Evolutionary conservation across 441 rosid genomes (phyloP), one percentile per base, ranked within the genome.

Genomic region (Croton laevigatus): DNA sequence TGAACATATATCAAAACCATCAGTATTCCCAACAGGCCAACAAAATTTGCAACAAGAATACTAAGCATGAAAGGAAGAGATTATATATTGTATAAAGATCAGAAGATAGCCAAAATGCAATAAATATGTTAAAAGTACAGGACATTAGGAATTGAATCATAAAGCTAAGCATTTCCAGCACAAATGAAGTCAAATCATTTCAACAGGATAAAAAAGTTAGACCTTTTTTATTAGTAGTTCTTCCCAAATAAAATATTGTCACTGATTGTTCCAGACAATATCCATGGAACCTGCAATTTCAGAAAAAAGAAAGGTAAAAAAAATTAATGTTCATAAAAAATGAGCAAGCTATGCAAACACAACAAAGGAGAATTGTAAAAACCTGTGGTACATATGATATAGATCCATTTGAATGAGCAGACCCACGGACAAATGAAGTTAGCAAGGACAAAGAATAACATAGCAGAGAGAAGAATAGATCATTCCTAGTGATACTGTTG

Each of bases 11-110:
- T 91, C 81, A 95, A 81, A 71, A 95, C 89, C 62, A 88, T 71
- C 67, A 86, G 88, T 79, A 91, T 86, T 69, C 99, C 99, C 81
- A 95, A 69, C 79, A 95, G 86, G 72, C 96, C 95, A 63, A 93
- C 98, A 83, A 91, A 89, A 80, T 91, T 88, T 74, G 99, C 99
- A 34, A 95, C 85, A 71, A 95, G 95, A 78, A 93, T 93, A 84
- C 93, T 95, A 81, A 95, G 90, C 51, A 95, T 89, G 75, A 95
- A 95, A 32, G 99, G 99, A 66, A 95, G 99, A 70, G 99, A 85
- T 95, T 98, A 74, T 93, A 98, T 66, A 95, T 93, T 42, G 94
- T 91, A 79, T 91, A 95, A 38, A 93, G 88, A 89, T 95, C 99
- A n/a, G 99, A 93, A 45, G 99, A 95, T 61, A 95, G 84, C 83